Evolutionary conservation across 208 protist genomes (phyloP).

Genomic region (Wallacemonas rigidus): DNA sequence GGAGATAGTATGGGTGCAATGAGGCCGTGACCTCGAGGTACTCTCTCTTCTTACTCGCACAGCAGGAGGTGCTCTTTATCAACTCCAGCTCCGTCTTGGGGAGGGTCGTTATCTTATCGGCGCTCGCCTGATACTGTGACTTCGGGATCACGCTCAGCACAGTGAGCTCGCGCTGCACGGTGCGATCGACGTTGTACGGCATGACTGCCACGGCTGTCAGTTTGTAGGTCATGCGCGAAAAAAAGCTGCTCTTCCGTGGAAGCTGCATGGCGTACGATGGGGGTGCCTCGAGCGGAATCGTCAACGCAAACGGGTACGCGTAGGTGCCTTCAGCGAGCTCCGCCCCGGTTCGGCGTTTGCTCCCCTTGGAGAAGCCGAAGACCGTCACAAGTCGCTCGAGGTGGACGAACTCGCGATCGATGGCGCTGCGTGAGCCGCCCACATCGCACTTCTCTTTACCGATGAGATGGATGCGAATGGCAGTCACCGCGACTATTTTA

Average conservation of each 20-base stretch:
- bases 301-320: constrained; percentile 16
- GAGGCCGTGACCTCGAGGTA: not conserved
- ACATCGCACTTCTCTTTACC: constrained; percentile 32
- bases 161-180: constrained; percentile 12
- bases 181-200: constrained; percentile 14
- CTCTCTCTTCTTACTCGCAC: constrained; percentile 1
- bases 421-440: not conserved
- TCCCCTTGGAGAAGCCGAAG: constrained; percentile 20
- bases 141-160: constrained; percentile 8
- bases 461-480: constrained; percentile 28
- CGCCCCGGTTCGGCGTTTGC: constrained; percentile 9
- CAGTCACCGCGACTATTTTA: constrained; percentile 35
- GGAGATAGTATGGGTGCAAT: constrained; percentile 3
- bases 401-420: constrained; percentile 9
- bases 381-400: constrained; percentile 15
- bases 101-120: constrained; percentile 4
- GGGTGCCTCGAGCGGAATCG: constrained; percentile 11
- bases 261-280: constrained; percentile 19
- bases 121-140: not conserved
- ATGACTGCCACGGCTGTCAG: constrained; percentile 11
- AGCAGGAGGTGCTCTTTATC: constrained; percentile 5
- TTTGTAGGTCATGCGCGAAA: constrained; percentile 10
- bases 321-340: constrained; percentile 12
- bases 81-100: constrained; percentile 9
- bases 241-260: constrained; percentile 14